A percentile compares a stretch with the other conserved stretches of the same genome.
Evolutionary conservation across 169 alveolate species (phyloP).

Genomic region (Cryptosporidium sp.): DNA sequence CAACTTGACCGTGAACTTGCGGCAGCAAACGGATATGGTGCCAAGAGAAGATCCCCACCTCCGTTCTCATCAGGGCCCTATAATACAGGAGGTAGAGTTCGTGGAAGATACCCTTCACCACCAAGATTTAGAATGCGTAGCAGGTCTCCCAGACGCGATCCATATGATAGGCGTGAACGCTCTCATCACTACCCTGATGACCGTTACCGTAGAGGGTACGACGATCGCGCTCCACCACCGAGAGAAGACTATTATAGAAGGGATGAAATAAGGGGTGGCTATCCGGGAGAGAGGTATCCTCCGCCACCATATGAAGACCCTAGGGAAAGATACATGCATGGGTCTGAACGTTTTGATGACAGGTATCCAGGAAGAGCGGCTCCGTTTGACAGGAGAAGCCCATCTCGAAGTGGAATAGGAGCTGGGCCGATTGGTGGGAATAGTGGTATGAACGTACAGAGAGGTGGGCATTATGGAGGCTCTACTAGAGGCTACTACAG

Average conservation of each 20-base stretch:
- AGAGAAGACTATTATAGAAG: constrained; percentile 65
- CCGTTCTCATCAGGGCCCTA: constrained; percentile 73
- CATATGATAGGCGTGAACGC: constrained; percentile 62
- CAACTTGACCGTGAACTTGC: constrained; percentile 70
- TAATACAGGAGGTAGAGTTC: constrained; percentile 9
- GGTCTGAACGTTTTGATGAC: constrained; percentile 72
- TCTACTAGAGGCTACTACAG: constrained; percentile 40
- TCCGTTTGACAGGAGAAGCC: constrained; percentile 70
- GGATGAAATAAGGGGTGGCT: constrained; percentile 57
- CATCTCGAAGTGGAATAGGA: constrained; percentile 64
- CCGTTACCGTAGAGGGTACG: constrained; percentile 69
- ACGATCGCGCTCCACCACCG: constrained; percentile 70
- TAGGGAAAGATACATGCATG: constrained; percentile 56
- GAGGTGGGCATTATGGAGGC: constrained; percentile 67
- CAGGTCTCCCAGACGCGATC: constrained; percentile 72
- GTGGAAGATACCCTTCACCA: constrained; percentile 66
- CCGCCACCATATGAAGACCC: constrained; percentile 66
- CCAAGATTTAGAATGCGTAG: constrained; percentile 66
- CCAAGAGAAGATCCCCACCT: constrained; percentile 70
- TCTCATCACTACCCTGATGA: constrained; percentile 58
- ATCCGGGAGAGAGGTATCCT: constrained; percentile 62
- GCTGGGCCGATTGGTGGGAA: constrained; percentile 42
- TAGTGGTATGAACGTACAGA: constrained; percentile 22
- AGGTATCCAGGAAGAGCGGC: constrained; percentile 52
- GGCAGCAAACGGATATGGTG: constrained; percentile 73